phyloP scores from a whole-genome alignment of 768 basidiomycete species.

The Mycena capillaripes region DNA sequence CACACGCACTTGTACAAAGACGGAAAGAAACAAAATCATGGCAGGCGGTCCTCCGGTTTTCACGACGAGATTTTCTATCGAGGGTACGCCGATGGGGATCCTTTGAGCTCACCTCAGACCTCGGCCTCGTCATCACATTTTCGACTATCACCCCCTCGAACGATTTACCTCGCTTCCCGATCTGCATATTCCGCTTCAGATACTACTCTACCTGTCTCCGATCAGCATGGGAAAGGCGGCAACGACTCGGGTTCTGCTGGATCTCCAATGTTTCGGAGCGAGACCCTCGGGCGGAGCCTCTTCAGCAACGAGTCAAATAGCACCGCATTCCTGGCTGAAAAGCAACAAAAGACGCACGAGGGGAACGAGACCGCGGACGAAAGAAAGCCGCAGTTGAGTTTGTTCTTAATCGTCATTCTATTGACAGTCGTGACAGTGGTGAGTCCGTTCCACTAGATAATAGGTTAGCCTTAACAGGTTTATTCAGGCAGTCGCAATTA shows the following conservation, averaged over 20 bases:
- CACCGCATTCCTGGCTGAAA: constrained; percentile 19
- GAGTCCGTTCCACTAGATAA: constrained; percentile 40
- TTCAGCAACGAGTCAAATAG: constrained; percentile 13
- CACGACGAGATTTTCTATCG: background rate
- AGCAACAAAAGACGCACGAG: constrained; percentile 33
- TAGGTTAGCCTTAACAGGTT: background rate
- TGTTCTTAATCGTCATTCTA: constrained; percentile 67
- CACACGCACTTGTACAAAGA: constrained; percentile 80
- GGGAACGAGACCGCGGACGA: constrained; percentile 41
- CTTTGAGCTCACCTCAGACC: constrained; percentile 39
- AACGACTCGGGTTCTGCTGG: constrained; percentile 21
- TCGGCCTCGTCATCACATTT: constrained; percentile 28
- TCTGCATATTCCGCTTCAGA: constrained; percentile 21
- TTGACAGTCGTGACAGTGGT: constrained; percentile 76
- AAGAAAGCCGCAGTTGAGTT: constrained; percentile 68
- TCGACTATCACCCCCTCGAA: constrained; percentile 25
- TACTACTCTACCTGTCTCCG: constrained; percentile 10
- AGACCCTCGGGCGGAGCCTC: constrained; percentile 2
- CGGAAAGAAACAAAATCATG: constrained; percentile 56
- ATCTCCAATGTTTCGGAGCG: constrained; percentile 31
- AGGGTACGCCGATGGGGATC: background rate
- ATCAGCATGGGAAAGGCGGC: constrained; percentile 10
- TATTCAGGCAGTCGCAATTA: constrained; percentile 65
- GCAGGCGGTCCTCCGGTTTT: constrained; percentile 42
- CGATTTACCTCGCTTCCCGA: constrained; percentile 20